Base-by-base conservation (phyloP, 108 stramenopile genomes). In the Cyclostephanos invisitatus region DNA sequence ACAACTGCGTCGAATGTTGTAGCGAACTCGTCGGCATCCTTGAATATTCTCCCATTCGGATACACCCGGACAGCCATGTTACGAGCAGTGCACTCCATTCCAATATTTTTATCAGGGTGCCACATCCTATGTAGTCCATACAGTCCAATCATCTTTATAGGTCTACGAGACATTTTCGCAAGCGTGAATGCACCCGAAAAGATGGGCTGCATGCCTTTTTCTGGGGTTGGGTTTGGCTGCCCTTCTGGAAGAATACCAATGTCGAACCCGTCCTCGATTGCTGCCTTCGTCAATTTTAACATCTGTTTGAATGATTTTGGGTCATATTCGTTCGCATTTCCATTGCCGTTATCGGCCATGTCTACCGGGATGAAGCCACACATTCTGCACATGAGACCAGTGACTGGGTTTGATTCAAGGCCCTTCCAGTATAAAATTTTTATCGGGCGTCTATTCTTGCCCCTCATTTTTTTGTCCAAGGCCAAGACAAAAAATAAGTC, bases 381-480 rank as follows among this genome's bases (percentile, higher is more conserved):
- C 77, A 91, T 89, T 53, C 55, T 75, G 70, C 90, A 95, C 11
- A 93, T 48, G 3, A 90, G 36, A 63, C 83, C 67, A 18, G 90
- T 89, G 32, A 95, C 70, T 17, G 87, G 88, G 76, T 95, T 93
- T 22, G 84, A 70, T 71, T 95, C 94, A 20, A 95, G 76, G 29
- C 86, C 85, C 61, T 91, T 91, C 94, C 94, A 95, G 67, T 95
- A 95, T 35, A 95, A 75, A 64, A 91, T 87, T 53, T 93, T 93
- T 50, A 95, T 93, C 0, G 91, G 94, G 37, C 94, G 88, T 62
- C 83, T 83, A 22, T 83, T 77, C 61, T 77, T 78, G 25, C 93
- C 93, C 29, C 91, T 82, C 76, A 95, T 68, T 36, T 83, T 61
- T 58, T 74, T 66, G 64, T 91, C 89, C 50, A 80, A 53, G 5